Percentiles rank a stretch among this genome's conserved stretches.
Conservation (phyloP, 768 basidiomycete species). For the Mycena polygramma region DNA sequence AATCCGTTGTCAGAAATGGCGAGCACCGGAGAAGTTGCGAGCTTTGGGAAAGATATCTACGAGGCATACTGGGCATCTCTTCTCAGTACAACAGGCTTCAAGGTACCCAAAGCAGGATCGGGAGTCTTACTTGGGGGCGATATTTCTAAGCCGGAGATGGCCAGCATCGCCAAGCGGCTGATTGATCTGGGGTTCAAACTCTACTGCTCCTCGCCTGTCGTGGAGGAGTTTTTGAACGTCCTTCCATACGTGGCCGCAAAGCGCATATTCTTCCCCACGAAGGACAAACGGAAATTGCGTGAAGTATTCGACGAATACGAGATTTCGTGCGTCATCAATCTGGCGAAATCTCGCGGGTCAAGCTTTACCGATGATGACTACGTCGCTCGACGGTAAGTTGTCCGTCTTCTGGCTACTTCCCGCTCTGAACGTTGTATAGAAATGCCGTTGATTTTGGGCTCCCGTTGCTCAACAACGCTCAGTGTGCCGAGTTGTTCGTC, state of each 20-base stretch:
- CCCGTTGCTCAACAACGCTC: constrained; percentile 91
- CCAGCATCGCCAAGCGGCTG: constrained; percentile 81
- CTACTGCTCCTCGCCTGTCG: constrained; percentile 84
- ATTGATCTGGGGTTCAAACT: constrained; percentile 94
- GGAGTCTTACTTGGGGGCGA: constrained; percentile 97
- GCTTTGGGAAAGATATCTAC: constrained; percentile 92
- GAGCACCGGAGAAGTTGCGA: constrained; percentile 96
- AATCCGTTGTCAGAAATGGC: constrained; percentile 85
- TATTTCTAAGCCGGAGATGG: constrained; percentile 88
- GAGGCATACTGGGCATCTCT: constrained; percentile 97
- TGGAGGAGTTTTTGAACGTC: constrained; percentile 86
- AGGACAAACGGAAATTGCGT: constrained; percentile 95
- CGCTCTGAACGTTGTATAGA: constrained; percentile 51
- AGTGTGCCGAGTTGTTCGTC: constrained; percentile 90
- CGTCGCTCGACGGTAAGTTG: constrained; percentile 86
- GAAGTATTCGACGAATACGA: constrained; percentile 96
- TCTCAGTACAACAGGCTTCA: constrained; percentile 97
- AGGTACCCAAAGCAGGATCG: constrained; percentile 83
- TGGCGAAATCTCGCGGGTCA: constrained; percentile 83
- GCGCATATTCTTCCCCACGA: constrained; percentile 95
- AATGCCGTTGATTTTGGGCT: constrained; percentile 98
- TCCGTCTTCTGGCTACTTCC: constrained; percentile 5
- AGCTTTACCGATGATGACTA: constrained; percentile 94
- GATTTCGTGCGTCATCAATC: constrained; percentile 94
- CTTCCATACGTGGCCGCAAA: constrained; percentile 84